These are phyloP conservation scores for Fragaria vesca DNA, from an alignment of 306 rosid genomes.

Conservation along the genomic window DNA sequence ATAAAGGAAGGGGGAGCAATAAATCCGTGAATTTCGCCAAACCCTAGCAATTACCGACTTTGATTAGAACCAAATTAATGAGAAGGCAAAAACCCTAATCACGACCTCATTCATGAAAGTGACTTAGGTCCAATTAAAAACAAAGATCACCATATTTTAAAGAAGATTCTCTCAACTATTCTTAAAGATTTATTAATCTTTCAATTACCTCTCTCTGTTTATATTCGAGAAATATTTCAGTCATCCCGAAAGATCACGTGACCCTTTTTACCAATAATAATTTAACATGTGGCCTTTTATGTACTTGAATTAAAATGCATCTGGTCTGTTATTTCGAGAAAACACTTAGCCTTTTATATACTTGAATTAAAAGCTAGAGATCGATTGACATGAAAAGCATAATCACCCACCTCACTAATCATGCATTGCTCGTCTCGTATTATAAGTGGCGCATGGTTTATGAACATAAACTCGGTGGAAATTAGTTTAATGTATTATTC, in stretches of 20 bases:
- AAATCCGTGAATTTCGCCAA: conserved; percentile 52
- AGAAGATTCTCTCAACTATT: background rate
- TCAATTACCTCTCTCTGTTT: background rate
- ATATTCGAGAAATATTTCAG: too few relatives aligned
- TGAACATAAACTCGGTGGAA: background rate
- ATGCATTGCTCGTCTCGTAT: too few relatives aligned
- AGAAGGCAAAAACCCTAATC: background rate
- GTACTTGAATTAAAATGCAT: too few relatives aligned
- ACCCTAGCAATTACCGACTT: conserved; percentile 34
- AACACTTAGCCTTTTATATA: too few relatives aligned
- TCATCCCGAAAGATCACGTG: too few relatives aligned
- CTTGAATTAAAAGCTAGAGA: too few relatives aligned
- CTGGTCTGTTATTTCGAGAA: too few relatives aligned
- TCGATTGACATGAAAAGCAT: too few relatives aligned
- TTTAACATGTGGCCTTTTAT: too few relatives aligned
- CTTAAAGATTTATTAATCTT: background rate
- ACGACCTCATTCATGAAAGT: conserved; percentile 25
- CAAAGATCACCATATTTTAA: conserved; percentile 6
- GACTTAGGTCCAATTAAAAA: conserved; percentile 8
- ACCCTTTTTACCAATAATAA: too few relatives aligned
- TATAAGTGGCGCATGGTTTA: conserved; percentile 12
- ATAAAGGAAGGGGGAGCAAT: conserved; percentile 32
- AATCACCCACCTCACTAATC: too few relatives aligned
- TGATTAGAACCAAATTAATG: background rate
- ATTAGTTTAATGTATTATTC: background rate